Base-by-base conservation (phyloP, 2,329 filamentous ascomycete species). In the Aspergillus hiratsukae region DNA sequence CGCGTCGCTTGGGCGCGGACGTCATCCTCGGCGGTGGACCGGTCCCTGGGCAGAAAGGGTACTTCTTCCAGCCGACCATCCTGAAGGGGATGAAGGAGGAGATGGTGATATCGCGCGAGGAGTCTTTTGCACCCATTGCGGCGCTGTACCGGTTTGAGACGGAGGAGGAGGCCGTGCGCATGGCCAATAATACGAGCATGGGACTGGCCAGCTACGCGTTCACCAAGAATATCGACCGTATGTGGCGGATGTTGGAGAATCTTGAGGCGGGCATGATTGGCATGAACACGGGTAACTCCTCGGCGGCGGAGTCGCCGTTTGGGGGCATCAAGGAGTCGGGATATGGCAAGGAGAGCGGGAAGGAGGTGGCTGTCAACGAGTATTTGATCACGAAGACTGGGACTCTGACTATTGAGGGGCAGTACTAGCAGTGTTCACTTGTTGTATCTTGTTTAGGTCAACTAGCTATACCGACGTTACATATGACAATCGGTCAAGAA, bases 201-300 rank as follows among this genome's bases (percentile, higher is more conserved):
- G 86, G 86, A 4, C 70, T 87, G 58, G 86, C 86, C 7, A 85
- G 82, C 41, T 88, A 88, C 64, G 83, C 83, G 58, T 88, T 88
- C 71, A 88, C 86, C 0, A 87, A 86, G 74, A 83, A 87, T 63
- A 74, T 88, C 4, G 84, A 87, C 66, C 82, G 85, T 0, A 78
- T 83, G 52, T 87, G 85, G 82, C 77, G 86, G 57, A 72, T 88
- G 66, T 74, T 88, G 55, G 86, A 89, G 76, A 86, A 83, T 61
- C 69, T 89, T 35, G 85, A 88, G 67, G 85, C 86, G 4, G 86
- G 85, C 3, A 88, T 88, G 86, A 85, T 88, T 65, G 86, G 85
- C 14, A 75, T 86, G 73, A 86, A 86, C 63, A 84, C 81, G 55
- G 81, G 83, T 76, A 86, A 87, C 64, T 77, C 80, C n/a, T 87